Percentiles rank a stretch among this genome's conserved stretches.
Evolutionary conservation across 352 stramenopile species (phyloP).

Genomic region (Phytophthora vignae): DNA sequence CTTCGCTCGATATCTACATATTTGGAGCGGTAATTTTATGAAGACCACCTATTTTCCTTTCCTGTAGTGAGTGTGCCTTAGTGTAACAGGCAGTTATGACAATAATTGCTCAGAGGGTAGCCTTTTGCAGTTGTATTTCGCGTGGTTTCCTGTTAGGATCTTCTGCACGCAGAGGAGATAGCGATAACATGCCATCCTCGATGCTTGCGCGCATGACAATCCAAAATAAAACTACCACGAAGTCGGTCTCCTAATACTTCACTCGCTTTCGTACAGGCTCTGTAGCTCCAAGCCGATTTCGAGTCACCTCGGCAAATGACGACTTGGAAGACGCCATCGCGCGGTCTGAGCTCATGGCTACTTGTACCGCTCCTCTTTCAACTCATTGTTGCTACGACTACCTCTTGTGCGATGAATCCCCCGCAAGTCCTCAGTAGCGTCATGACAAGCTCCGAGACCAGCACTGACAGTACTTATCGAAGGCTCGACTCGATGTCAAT

Average conservation of each 20-base stretch:
- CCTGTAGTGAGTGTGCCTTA: too few species aligned
- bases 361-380: neutral
- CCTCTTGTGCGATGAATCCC: neutral
- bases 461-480: conserved; percentile 11
- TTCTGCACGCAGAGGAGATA: neutral
- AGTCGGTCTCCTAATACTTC: neutral
- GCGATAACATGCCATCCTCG: neutral
- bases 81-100: too few species aligned
- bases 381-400: neutral
- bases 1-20: conserved; percentile 9
- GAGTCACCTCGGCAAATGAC: neutral
- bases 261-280: neutral
- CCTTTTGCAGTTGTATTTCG: too few species aligned
- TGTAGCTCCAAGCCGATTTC: too few species aligned
- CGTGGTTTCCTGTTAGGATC: too few species aligned
- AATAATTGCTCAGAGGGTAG: too few species aligned
- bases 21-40: conserved; percentile 11
- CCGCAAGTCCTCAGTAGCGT: neutral
- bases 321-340: neutral
- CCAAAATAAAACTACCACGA: neutral
- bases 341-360: neutral
- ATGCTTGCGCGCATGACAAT: neutral
- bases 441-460: neutral
- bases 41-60: neutral
- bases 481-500: conserved; percentile 8